Evolutionary conservation across 257 asterid species (phyloP).

Genomic region (Solanum arcanum): DNA sequence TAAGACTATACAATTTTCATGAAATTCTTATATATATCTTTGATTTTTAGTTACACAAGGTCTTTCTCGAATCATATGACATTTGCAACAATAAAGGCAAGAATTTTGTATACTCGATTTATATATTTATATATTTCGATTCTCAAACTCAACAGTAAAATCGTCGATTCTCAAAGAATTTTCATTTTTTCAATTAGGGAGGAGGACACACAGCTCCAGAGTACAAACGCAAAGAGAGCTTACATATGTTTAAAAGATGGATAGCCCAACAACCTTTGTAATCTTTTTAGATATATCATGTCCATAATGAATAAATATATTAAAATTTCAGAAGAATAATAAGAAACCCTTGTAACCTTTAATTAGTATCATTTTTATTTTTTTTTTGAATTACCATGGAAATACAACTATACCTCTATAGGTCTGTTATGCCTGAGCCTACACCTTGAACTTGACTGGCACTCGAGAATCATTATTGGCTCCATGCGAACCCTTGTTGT

Average conservation of each 20-base stretch:
- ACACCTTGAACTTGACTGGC: accelerated
- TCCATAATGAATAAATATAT: neutral
- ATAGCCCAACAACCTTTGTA: neutral
- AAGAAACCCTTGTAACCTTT: too few relatives aligned
- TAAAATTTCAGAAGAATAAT: too few relatives aligned
- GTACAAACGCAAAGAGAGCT: neutral
- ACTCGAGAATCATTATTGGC: too few relatives aligned
- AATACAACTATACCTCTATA: too few relatives aligned
- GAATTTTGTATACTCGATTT: neutral
- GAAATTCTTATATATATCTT: neutral
- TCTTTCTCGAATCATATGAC: slow-evolving; percentile 17
- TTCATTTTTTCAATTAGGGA: neutral
- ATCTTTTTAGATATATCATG: neutral
- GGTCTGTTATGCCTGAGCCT: too few relatives aligned
- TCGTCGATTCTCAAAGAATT: neutral
- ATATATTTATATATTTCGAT: neutral
- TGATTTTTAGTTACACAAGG: slow-evolving; percentile 19
- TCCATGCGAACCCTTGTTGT: too few relatives aligned
- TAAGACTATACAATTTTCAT: neutral
- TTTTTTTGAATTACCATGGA: too few relatives aligned
- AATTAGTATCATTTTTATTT: too few relatives aligned
- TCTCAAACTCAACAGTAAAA: neutral
- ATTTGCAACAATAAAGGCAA: slow-evolving; percentile 35
- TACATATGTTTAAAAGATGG: neutral
- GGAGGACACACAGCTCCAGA: neutral